A percentile compares a stretch with the other conserved stretches of the same genome.
phyloP scores from a whole-genome alignment of 2,329 filamentous ascomycete species.

The Elsinoe batatas region DNA sequence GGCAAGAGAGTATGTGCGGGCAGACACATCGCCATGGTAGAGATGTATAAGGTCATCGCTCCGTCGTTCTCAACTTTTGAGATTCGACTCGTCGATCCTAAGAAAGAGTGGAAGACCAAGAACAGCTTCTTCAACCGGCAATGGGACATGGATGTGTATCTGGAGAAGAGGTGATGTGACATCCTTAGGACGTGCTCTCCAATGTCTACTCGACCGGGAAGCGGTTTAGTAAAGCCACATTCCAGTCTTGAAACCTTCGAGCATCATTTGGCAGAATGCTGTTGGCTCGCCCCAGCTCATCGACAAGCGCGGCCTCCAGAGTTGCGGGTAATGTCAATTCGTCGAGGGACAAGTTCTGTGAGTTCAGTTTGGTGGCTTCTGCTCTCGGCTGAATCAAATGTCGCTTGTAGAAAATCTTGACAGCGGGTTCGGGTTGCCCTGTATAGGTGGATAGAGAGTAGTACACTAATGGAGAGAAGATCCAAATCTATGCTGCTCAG shows the following conservation, averaged over 20 bases:
- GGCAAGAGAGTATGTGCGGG: conserved; percentile 14
- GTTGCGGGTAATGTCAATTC: conserved; percentile 30
- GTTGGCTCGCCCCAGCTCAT: conserved; percentile 7
- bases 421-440: conserved; percentile 37
- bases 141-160: conserved; percentile 4
- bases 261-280: conserved; percentile 11
- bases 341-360: conserved; percentile 37
- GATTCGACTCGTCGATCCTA: conserved; percentile 5
- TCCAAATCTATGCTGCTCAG: conserved; percentile 36
- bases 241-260: conserved; percentile 13
- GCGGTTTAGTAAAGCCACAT: conserved; percentile 12
- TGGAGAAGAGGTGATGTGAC: neutral
- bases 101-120: conserved; percentile 13
- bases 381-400: conserved; percentile 26
- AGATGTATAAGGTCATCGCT: conserved; percentile 14
- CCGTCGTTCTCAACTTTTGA: conserved; percentile 11
- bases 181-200: too few relatives aligned
- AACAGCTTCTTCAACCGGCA: conserved; percentile 10
- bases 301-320: conserved; percentile 11
- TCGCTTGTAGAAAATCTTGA: conserved; percentile 46
- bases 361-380: conserved; percentile 20
- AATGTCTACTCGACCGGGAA: neutral
- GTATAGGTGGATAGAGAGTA: conserved; percentile 40
- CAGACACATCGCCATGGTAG: conserved; percentile 14
- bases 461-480: conserved; percentile 50